phyloP scores from a whole-genome alignment of 139 green algal genomes.

The Haematococcus sp. region DNA sequence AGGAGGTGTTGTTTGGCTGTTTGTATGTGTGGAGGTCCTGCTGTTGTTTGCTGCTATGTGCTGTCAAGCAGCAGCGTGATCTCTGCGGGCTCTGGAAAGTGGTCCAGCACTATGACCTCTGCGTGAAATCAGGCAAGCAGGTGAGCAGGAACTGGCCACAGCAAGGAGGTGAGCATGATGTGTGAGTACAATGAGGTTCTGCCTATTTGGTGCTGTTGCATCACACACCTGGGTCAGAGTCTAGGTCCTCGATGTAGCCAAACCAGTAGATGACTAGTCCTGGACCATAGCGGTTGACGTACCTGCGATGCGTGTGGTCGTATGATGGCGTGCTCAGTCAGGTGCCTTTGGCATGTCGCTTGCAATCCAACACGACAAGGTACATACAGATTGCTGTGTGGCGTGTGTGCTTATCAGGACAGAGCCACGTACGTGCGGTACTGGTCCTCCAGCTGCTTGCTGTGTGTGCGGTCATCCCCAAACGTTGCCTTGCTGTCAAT shows the following conservation, averaged over 20 bases:
- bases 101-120: constrained; percentile 55
- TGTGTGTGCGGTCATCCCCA: constrained; percentile 71
- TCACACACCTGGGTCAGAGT: constrained; percentile 12
- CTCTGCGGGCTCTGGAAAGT: constrained; percentile 44
- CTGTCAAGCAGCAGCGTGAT: constrained; percentile 36
- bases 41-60: too few relatives aligned
- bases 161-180: constrained; percentile 6
- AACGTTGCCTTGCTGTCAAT: constrained; percentile 96
- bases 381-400: background rate
- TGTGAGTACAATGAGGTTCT: too few relatives aligned
- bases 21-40: too few relatives aligned
- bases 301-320: constrained; percentile 24
- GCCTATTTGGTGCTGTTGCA: too few relatives aligned
- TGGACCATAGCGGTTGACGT: constrained; percentile 80
- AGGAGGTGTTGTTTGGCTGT: too few relatives aligned
- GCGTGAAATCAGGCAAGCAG: background rate
- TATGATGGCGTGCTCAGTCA: background rate
- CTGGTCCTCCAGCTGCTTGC: constrained; percentile 63
- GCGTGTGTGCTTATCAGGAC: background rate
- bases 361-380: background rate
- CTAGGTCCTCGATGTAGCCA: constrained; percentile 69
- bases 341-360: background rate
- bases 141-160: too few relatives aligned
- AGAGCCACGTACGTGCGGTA: constrained; percentile 54
- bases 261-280: constrained; percentile 94